Percentiles rank a stretch among this genome's conserved stretches.
Evolutionary conservation across 768 basidiomycete genomes (phyloP).

Genomic region (Coprinopsis strossmayeri): DNA sequence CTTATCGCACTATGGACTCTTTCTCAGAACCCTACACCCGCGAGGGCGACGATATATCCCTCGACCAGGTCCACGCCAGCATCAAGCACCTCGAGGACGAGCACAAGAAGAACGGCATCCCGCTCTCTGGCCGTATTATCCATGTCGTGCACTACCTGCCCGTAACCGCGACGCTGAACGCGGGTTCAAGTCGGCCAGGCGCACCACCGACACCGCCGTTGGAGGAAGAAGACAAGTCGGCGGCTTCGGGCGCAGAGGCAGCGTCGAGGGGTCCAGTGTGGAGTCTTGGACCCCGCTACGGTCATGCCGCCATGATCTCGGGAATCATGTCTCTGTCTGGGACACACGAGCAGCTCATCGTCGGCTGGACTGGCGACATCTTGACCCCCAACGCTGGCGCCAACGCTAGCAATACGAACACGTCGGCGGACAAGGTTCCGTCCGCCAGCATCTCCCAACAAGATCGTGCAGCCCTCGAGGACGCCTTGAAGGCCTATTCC

Average conservation of each 20-base stretch:
- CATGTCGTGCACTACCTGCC: conserved; percentile 92
- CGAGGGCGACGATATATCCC: conserved; percentile 57
- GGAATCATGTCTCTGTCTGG: conserved; percentile 81
- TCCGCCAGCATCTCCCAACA: conserved; percentile 45
- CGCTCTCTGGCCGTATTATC: conserved; percentile 82
- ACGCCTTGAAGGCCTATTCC: conserved; percentile 55
- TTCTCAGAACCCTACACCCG: conserved; percentile 68
- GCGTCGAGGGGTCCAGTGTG: conserved; percentile 36
- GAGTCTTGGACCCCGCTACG: conserved; percentile 74
- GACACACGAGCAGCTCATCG: conserved; percentile 84
- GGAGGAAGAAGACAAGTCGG: conserved; percentile 25
- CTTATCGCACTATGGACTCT: conserved; percentile 50
- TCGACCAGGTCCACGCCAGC: conserved; percentile 68
- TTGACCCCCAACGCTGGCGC: conserved; percentile 33
- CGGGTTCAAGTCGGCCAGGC: conserved; percentile 44
- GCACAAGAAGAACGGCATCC: conserved; percentile 61
- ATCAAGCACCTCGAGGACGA: conserved; percentile 68
- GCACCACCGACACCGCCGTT: conserved; percentile 76
- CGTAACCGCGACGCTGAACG: conserved; percentile 57
- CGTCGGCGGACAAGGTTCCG: conserved; percentile 31
- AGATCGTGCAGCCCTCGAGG: conserved; percentile 62
- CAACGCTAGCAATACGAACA: conserved; percentile 9
- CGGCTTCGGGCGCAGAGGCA: conserved; percentile 17
- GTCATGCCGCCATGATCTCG: conserved; percentile 92
- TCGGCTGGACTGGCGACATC: conserved; percentile 94